phyloP scores from a whole-genome alignment of 192 early-diverging fungal species.

The Coemansia sp. region DNA sequence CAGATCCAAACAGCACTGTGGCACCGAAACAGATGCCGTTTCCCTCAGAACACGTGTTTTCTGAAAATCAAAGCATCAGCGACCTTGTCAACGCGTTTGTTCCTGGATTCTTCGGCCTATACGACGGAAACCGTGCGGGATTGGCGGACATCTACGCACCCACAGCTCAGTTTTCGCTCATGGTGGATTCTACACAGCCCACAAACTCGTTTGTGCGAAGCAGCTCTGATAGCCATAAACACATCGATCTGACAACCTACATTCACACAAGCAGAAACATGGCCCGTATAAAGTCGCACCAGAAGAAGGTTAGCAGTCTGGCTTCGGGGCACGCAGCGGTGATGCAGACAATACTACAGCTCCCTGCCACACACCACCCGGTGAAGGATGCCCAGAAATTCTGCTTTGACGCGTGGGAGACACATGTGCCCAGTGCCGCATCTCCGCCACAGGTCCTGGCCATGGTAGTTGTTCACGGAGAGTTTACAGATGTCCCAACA shows the following conservation, averaged over 20 bases:
- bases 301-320: conserved; percentile 35
- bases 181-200: conserved; percentile 46
- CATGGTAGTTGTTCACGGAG: conserved; percentile 41
- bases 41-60: conserved; percentile 36
- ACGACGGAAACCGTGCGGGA: conserved; percentile 35
- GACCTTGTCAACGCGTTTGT: conserved; percentile 39
- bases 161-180: conserved; percentile 37
- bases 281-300: conserved; percentile 27
- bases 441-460: conserved; percentile 17
- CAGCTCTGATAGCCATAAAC: conserved; percentile 40
- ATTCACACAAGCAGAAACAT: conserved; percentile 46
- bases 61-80: conserved; percentile 34
- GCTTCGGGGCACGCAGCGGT: conserved; percentile 28
- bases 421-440: conserved; percentile 11
- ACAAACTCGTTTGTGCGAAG: conserved; percentile 40
- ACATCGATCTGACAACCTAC: conserved; percentile 40
- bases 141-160: conserved; percentile 44
- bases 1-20: neutral
- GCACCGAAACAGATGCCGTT: conserved; percentile 33
- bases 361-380: conserved; percentile 44
- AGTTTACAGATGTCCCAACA: conserved; percentile 32
- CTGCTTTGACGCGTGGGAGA: conserved; percentile 51
- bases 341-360: conserved; percentile 27
- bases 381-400: conserved; percentile 46
- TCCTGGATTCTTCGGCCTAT: conserved; percentile 42